These are phyloP conservation scores for Gastrodia elata DNA, from an alignment of 106 monocot genomes.

Conservation along the genomic window DNA sequence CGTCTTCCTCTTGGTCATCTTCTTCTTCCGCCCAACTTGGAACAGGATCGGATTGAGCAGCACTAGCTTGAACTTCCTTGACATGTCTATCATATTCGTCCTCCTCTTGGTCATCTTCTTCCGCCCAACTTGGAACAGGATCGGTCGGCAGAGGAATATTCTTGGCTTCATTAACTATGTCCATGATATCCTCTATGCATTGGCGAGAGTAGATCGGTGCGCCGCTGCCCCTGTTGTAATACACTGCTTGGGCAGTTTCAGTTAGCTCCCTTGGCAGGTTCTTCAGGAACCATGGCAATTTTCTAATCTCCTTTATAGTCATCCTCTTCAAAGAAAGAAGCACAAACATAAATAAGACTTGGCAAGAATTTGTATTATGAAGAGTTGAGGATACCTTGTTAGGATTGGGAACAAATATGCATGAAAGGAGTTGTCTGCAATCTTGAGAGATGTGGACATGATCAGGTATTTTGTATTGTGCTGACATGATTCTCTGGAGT, in stretches of 20 bases:
- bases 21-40: slow-evolving; percentile 12
- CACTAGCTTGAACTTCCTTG: slow-evolving; percentile 39
- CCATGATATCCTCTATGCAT: slow-evolving; percentile 47
- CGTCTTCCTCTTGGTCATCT: slow-evolving; percentile 24
- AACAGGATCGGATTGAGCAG: slow-evolving; percentile 25
- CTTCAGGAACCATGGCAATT: slow-evolving; percentile 48
- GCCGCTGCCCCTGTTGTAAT: slow-evolving; percentile 37
- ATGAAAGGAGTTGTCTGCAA: slow-evolving; percentile 48
- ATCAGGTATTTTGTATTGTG: slow-evolving; percentile 62
- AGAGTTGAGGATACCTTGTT: slow-evolving; percentile 28
- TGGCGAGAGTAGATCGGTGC: slow-evolving; percentile 37
- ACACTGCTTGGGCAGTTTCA: slow-evolving; percentile 32
- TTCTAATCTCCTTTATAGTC: slow-evolving; percentile 39
- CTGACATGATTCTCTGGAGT: slow-evolving; percentile 58
- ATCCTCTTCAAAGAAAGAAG: slow-evolving; percentile 24
- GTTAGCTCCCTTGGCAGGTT: slow-evolving; percentile 44
- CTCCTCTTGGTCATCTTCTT: slow-evolving; percentile 50
- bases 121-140: slow-evolving; percentile 27
- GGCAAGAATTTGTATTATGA: no score
- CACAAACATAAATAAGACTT: not conserved
- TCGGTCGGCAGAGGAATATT: slow-evolving; percentile 13
- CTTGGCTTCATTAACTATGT: slow-evolving; percentile 48
- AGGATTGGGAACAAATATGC: slow-evolving; percentile 53
- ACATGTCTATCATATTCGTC: slow-evolving; percentile 36
- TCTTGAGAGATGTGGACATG: slow-evolving; percentile 58